phyloP scores from a whole-genome alignment of 441 rosid genomes.

The Metrosideros polymorpha region DNA sequence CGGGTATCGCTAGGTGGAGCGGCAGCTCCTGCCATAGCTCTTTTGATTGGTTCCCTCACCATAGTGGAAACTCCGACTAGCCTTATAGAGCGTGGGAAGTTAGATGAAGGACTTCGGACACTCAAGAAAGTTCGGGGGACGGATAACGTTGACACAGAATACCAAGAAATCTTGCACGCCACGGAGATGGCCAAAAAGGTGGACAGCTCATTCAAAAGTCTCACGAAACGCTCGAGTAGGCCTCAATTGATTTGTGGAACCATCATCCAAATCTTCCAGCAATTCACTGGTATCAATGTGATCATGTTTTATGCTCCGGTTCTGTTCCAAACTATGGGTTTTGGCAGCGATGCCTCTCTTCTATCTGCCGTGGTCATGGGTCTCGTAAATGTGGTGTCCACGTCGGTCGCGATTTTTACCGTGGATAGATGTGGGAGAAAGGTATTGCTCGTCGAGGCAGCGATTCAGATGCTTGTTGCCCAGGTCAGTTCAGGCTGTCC shows the following conservation, averaged over 20 bases:
- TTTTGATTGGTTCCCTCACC: constrained; percentile 47
- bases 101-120: constrained; percentile 23
- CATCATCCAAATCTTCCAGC: constrained; percentile 60
- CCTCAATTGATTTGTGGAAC: constrained; percentile 51
- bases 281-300: constrained; percentile 67
- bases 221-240: constrained; percentile 23
- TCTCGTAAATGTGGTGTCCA: constrained; percentile 35
- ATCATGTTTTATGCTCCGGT: constrained; percentile 79
- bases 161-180: constrained; percentile 31
- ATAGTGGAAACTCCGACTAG: constrained; percentile 73
- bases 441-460: constrained; percentile 34
- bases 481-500: constrained; percentile 29
- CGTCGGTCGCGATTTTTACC: constrained; percentile 23
- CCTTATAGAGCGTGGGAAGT: constrained; percentile 53
- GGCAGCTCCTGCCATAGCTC: constrained; percentile 44
- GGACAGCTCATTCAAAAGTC: constrained; percentile 32
- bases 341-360: constrained; percentile 40
- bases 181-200: constrained; percentile 34
- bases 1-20: constrained; percentile 67
- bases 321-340: constrained; percentile 68
- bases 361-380: constrained; percentile 54
- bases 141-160: constrained; percentile 38
- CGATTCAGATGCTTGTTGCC: constrained; percentile 30
- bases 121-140: constrained; percentile 52
- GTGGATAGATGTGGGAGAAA: constrained; percentile 55